Evolutionary conservation across 106 monocot species (phyloP).

Genomic region (Acanthochlamys bracteata): DNA sequence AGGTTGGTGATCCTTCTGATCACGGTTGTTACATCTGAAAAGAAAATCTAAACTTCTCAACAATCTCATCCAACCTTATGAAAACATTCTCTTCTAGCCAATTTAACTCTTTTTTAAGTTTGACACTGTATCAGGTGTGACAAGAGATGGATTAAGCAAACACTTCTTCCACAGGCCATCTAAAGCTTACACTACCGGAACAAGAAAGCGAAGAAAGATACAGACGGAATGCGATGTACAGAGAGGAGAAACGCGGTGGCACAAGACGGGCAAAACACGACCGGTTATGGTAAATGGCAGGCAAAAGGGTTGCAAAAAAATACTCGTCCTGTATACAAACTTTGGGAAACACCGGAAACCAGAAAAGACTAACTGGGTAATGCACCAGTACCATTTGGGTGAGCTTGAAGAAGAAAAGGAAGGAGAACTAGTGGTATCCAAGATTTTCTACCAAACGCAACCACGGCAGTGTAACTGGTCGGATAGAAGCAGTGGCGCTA

Average conservation of each 20-base stretch:
- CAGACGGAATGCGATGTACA: conserved; percentile 51
- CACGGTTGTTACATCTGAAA: conserved; percentile 19
- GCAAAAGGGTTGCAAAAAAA: conserved; percentile 93
- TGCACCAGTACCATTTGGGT: conserved; percentile 97
- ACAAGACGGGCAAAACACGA: conserved; percentile 95
- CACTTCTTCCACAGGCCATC: conserved; percentile 63
- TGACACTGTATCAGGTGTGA: conserved; percentile 21
- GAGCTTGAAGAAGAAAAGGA: conserved; percentile 80
- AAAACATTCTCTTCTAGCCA: neutral
- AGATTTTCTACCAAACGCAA: conserved; percentile 97
- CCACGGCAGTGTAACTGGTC: conserved; percentile 80
- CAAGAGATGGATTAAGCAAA: conserved; percentile 44
- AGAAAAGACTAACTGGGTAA: conserved; percentile 97
- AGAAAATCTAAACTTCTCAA: conserved; percentile 2
- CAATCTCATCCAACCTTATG: neutral
- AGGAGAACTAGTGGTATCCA: conserved; percentile 91
- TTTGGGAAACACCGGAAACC: conserved; percentile 86
- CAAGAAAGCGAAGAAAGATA: conserved; percentile 45
- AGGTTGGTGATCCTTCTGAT: conserved; percentile 7
- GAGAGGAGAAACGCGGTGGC: conserved; percentile 82
- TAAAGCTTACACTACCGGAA: conserved; percentile 52
- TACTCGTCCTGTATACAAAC: conserved; percentile 85
- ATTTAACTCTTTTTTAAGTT: neutral
- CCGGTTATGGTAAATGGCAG: conserved; percentile 54
- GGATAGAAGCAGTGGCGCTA: conserved; percentile 5